Evolutionary conservation across 2,329 filamentous ascomycete genomes (phyloP), one percentile per base, ranked within the genome.

Genomic region (Coleophoma crateriformis): DNA sequence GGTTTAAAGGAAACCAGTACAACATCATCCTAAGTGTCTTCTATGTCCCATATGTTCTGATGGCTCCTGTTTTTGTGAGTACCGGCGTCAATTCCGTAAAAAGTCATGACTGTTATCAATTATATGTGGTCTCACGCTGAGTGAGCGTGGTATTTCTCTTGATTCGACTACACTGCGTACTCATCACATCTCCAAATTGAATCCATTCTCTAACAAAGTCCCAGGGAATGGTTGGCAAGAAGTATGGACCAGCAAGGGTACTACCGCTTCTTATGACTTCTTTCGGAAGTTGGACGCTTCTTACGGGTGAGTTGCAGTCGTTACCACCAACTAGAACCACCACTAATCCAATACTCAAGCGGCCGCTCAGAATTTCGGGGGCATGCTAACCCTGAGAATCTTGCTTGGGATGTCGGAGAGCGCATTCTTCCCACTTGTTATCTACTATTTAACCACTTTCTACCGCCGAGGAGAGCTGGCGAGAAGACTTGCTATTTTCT

Each of bases 31-130:
- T 89, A 34, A 77, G 75, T 46, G 82, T 90, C 55, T 90, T 90
- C 72, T 90, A 87, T 66, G 73, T 90, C 7, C 86, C 86, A 0
- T 89, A 86, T 62, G 85, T 88, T 34, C 61, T 90, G 3, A 85
- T 82, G 48, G 85, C 83, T 2, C 84, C 83, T 0, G 79, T 82
- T 2, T 66, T 88, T 14, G 68, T 70, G 46, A 52, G 57, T 57
- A 13, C n/a, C 27, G 14, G 35, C 11, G 47, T 2, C 20, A 27
- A 7, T 27, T 27, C 27, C 27, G 6, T 27, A 3, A 27, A 10
- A 27, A 27, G 27, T 10, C 8, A 10, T 27, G 27, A 27, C 6
- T 27, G 27, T 10, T 10, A 7, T 27, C 7, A 27, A 27, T 27
- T 10, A 27, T 27, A 27, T 27, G 3, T 27, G 27, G 8, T 27